A percentile compares a stretch with the other conserved stretches of the same genome.
Evolutionary conservation across 371 early-diverging fungal genomes (phyloP).

Genomic region (Zychaea mexicana): DNA sequence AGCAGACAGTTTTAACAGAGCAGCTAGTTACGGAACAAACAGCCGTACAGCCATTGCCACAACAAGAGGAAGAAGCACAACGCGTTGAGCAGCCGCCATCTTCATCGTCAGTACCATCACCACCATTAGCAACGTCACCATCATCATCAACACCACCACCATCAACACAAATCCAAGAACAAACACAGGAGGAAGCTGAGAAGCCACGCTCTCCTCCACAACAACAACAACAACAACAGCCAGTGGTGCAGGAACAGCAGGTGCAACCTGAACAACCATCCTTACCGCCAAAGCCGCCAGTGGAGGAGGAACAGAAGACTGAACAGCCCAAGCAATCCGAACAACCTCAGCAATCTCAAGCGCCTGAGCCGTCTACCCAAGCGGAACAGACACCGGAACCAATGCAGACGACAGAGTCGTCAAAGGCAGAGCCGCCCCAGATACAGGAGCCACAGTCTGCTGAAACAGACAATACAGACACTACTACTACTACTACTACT

Average conservation of each 20-base stretch:
- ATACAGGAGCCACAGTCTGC: neutral
- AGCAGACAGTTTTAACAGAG: too few species aligned
- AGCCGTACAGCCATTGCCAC: too few species aligned
- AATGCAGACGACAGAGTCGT: too few species aligned
- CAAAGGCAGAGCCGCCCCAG: too few species aligned
- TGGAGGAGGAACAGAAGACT: neutral
- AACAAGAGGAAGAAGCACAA: too few species aligned
- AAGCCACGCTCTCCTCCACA: neutral
- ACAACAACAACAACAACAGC: neutral
- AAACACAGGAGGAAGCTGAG: neutral
- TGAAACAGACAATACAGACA: neutral
- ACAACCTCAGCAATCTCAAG: neutral
- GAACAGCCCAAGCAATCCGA: neutral
- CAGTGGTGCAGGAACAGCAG: neutral
- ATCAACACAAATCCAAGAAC: neutral
- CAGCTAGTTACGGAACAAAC: too few species aligned
- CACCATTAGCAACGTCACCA: too few species aligned
- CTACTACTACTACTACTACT: neutral
- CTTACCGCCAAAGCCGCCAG: neutral
- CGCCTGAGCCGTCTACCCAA: too few species aligned
- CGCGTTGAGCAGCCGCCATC: too few species aligned
- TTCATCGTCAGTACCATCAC: too few species aligned
- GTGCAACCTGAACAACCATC: neutral
- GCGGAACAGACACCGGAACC: too few species aligned
- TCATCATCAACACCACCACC: too few species aligned